Base-by-base conservation (phyloP, 169 alveolate genomes). In the Plasmodium falciparum region DNA sequence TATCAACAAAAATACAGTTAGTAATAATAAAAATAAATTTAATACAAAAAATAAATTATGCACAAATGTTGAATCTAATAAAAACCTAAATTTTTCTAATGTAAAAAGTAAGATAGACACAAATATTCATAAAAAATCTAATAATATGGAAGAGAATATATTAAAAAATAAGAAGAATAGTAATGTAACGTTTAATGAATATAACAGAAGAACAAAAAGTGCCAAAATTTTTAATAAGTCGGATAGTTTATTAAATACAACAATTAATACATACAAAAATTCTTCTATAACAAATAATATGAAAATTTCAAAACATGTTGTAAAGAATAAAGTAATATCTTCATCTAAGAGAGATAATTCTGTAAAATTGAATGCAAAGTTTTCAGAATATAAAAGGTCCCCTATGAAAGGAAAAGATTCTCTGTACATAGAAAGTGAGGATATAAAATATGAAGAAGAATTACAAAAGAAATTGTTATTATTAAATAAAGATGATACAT, bases 21-120 rank as follows among this genome's bases (percentile, higher is more conserved):
- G 69, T 59, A 17, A 17, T 17, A 3, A 12, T 59, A 17, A 59
- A 6, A 39, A 33, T 49, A 49, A 59, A 20, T 43, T 11, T 43
- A 63, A 29, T 43, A 74, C 33, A 72, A 45, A 65, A 20, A n/a
- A 67, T 1, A 67, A 13, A 67, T 22, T 50, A 13, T 29, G 9
- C 43, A 33, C 56, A 80, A 43, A 43, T 24, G 59, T 54, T 54
- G 54, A 20, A 13, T 29, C 62, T 1, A 49, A 80, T 59, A 69
- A 26, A 29, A 58, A 56, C 15, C 20, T 80, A 3, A 49, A 80
- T 17, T 11, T 69, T 26, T 69, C 73, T n/a, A 67, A 66, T 54
- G 73, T 80, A n/a, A 80, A 80, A 45, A 80, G 90, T 47, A 80
- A 69, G 73, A 69, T 80, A 52, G 69, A 80, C 83, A 80, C 90